These are phyloP conservation scores for Ceratonia siliqua DNA, from an alignment of 306 rosid genomes.

Conservation along the genomic window DNA sequence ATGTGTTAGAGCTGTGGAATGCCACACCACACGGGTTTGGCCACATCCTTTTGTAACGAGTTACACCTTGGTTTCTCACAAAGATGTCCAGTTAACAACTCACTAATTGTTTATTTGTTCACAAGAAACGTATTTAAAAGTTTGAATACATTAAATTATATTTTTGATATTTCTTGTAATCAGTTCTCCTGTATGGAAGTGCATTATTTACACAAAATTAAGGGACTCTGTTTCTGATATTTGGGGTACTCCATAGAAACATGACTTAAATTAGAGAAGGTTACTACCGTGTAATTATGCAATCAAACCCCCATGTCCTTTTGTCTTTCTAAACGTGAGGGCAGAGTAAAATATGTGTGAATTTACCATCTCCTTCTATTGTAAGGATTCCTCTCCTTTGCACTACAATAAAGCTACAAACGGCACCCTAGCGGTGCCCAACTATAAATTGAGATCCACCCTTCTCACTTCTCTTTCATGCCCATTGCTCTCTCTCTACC, in stretches of 20 bases:
- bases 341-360: conserved; percentile 19
- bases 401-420: conserved; percentile 23
- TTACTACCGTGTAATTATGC: background rate
- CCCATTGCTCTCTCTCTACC: conserved; percentile 37
- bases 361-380: conserved; percentile 1
- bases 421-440: conserved; percentile 28
- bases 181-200: too few species aligned
- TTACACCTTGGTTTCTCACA: too few species aligned
- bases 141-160: too few species aligned
- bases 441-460: conserved; percentile 61
- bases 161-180: too few species aligned
- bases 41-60: too few species aligned
- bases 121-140: too few species aligned
- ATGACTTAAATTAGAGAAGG: background rate
- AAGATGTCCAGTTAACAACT: too few species aligned
- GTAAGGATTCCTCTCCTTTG: conserved; percentile 22
- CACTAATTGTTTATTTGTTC: too few species aligned
- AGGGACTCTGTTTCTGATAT: background rate
- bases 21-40: too few species aligned
- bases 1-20: too few species aligned
- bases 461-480: conserved; percentile 41
- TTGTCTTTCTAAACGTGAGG: background rate
- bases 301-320: background rate
- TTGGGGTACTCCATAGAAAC: background rate
- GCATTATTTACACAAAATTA: background rate